Evolutionary conservation across 352 stramenopile species (phyloP).

Genomic region (Achlya hypogyna): DNA sequence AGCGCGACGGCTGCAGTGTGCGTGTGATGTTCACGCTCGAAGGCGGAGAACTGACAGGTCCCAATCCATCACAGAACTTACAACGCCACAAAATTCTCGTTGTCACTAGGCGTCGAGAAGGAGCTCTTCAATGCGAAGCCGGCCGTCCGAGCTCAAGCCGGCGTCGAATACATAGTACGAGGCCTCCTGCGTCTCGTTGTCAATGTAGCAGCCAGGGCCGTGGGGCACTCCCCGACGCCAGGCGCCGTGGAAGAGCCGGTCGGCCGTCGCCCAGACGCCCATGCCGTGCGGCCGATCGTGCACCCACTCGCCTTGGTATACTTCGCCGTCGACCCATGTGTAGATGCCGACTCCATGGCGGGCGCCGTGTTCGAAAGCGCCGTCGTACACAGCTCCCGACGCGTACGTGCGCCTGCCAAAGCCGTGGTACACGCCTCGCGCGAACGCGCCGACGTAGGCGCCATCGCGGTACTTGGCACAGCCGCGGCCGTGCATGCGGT

Average conservation of each 20-base stretch:
- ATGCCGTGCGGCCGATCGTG: constrained; percentile 43
- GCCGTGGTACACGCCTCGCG: constrained; percentile 34
- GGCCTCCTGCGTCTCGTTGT: constrained; percentile 21
- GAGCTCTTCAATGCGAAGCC: not conserved
- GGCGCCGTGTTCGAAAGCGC: constrained; percentile 37
- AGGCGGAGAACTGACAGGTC: too few relatives aligned
- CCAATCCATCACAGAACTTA: too few relatives aligned
- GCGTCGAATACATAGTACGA: not conserved
- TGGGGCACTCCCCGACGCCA: constrained; percentile 47
- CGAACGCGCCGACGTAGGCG: constrained; percentile 46
- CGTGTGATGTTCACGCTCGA: too few relatives aligned
- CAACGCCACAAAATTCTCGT: too few relatives aligned
- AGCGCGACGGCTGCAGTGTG: too few relatives aligned
- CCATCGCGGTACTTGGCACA: constrained; percentile 33
- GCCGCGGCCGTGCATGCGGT: constrained; percentile 57
- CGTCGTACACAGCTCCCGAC: constrained; percentile 58
- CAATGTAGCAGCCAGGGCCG: constrained; percentile 44
- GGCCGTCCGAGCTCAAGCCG: not conserved
- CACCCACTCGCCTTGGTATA: constrained; percentile 40
- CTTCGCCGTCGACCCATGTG: constrained; percentile 31
- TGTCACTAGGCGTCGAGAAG: not conserved
- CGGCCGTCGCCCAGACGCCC: constrained; percentile 45
- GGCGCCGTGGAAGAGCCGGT: constrained; percentile 39
- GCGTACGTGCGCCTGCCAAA: constrained; percentile 47
- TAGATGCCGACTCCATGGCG: constrained; percentile 62